A percentile compares a stretch with the other conserved stretches of the same genome.
phyloP scores from a whole-genome alignment of 495 filamentous ascomycete species.

The Penicillium antarcticum region DNA sequence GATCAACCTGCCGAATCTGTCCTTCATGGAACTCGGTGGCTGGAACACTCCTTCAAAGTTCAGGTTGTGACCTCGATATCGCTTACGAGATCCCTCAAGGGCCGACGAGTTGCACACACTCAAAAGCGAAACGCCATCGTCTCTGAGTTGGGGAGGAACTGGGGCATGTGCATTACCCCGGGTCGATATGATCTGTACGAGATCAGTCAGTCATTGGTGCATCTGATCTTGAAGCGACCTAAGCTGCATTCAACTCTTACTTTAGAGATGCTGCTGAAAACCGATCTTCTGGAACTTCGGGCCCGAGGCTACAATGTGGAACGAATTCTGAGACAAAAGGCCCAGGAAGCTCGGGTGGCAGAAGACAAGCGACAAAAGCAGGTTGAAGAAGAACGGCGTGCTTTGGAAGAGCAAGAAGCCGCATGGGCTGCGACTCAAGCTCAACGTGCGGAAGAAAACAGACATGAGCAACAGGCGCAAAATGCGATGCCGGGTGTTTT shows the following conservation, averaged over 20 bases:
- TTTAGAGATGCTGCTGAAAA: constrained; percentile 81
- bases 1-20: constrained; percentile 65
- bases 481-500: constrained; percentile 68
- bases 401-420: constrained; percentile 60
- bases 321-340: constrained; percentile 80
- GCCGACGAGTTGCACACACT: constrained; percentile 59
- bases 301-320: constrained; percentile 92
- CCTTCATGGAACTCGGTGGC: constrained; percentile 80
- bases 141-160: constrained; percentile 44
- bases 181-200: constrained; percentile 75
- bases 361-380: constrained; percentile 76
- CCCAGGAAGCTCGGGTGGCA: constrained; percentile 77
- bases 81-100: constrained; percentile 68
- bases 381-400: constrained; percentile 68
- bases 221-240: constrained; percentile 74
- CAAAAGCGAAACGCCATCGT: constrained; percentile 69
- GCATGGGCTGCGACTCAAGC: constrained; percentile 41
- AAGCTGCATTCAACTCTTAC: constrained; percentile 81
- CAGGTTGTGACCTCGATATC: constrained; percentile 69
- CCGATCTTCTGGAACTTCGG: constrained; percentile 72
- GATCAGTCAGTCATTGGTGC: constrained; percentile 78
- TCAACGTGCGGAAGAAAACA: constrained; percentile 30
- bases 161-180: constrained; percentile 57
- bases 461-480: constrained; percentile 26
- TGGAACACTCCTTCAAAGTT: constrained; percentile 82